Evolutionary conservation across 192 early-diverging fungal genomes (phyloP), one percentile per base, ranked within the genome.

Genomic region (Thoreauomyces humboldtii): DNA sequence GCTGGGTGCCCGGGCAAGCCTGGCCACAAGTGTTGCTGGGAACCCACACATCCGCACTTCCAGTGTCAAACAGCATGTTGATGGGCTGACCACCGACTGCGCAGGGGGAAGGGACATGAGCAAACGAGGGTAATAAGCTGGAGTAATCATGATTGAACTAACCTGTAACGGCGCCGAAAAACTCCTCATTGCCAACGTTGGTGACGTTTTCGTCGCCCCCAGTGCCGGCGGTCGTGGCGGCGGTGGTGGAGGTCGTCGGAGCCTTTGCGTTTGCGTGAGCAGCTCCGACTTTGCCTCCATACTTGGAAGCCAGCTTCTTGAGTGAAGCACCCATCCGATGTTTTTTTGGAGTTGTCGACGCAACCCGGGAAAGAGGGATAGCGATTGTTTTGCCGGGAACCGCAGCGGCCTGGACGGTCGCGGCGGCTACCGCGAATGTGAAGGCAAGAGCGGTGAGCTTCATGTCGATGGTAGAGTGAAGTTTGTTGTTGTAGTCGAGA

Each of bases 11-110:
- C 19, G 44, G 44, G 19, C n/a, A 24, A 3, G 4, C 4, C 4
- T 17, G 12, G 4, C n/a, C 44, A 14, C 21, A 58, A 17, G 25
- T 59, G 53, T 32, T 15, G 69, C 63, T 47, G 76, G 73, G 60
- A 12, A 46, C 44, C 44, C 44, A 46, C 44, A 46, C n/a, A 24
- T 46, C 44, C 5, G 44, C 44, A 3, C 4, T 6, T 6, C 44
- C 44, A 3, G 44, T 46, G 44, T 46, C 44, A 24, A 22, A 46
- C 19, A 46, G 44, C 4, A 46, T 17, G 19, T 46, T 17, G 25
- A 46, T 14, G 12, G 44, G n/a, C 44, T 46, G 44, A 12, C 44
- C 44, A 7, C 44, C 44, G 44, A 46, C 25, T 3, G 44, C n/a
- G n/a, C n/a, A n/a, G n/a, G n/a, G n/a, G n/a, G n/a, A n/a, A n/a